These are phyloP conservation scores for Rhododendron simsii DNA, from an alignment of 148 eudicot species.

Conservation along the genomic window DNA sequence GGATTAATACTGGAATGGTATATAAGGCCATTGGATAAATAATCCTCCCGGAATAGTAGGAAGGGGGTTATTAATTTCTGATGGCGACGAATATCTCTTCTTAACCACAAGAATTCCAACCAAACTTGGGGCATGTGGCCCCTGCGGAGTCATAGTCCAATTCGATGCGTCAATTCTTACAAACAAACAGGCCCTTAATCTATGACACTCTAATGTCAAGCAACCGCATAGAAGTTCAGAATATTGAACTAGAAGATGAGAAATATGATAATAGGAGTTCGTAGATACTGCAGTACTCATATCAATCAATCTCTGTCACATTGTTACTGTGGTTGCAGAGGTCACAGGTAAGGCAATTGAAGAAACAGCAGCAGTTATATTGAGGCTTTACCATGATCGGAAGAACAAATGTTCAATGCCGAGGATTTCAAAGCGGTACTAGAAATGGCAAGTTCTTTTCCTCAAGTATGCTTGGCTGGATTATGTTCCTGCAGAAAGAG, in stretches of 20 bases:
- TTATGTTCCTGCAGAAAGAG: background rate
- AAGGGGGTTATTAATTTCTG: background rate
- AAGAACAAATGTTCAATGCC: constrained; percentile 76
- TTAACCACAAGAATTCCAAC: background rate
- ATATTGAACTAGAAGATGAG: background rate
- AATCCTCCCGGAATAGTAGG: background rate
- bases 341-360: constrained; percentile 82
- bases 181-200: background rate
- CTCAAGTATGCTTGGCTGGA: background rate
- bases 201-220: background rate
- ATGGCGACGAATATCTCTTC: background rate
- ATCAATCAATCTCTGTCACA: background rate
- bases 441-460: constrained; percentile 18
- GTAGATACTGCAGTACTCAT: background rate
- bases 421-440: constrained; percentile 84
- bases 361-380: constrained; percentile 82
- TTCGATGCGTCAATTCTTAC: background rate
- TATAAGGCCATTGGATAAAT: background rate
- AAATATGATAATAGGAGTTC: background rate
- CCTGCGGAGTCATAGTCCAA: background rate
- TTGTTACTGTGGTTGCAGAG: constrained; percentile 45
- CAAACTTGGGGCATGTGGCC: background rate
- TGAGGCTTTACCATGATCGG: constrained; percentile 79
- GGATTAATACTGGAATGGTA: background rate
- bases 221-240: background rate